phyloP scores from a whole-genome alignment of 139 green algal genomes.

The Chlorella sp. region DNA sequence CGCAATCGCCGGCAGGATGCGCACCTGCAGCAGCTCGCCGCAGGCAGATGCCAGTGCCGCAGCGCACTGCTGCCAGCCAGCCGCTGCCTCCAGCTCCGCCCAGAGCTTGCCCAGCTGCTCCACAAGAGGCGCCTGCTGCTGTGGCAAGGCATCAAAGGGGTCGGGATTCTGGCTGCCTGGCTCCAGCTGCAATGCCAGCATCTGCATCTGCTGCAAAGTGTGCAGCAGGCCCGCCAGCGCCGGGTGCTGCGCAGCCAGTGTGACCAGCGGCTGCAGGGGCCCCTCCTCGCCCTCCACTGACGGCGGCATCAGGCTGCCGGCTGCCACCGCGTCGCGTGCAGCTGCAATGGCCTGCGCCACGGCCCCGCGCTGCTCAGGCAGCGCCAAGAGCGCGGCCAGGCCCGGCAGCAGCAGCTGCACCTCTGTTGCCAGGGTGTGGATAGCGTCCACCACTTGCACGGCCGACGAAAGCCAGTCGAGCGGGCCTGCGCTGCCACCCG shows the following conservation, averaged over 20 bases:
- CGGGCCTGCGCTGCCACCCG: not conserved
- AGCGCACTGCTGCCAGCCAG: constrained; percentile 11
- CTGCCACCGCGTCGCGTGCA: not conserved
- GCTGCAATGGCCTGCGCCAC: not conserved
- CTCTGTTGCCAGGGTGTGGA: constrained; percentile 17
- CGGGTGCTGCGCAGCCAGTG: constrained; percentile 8
- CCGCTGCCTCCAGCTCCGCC: constrained; percentile 1
- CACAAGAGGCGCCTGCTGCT: constrained; percentile 2
- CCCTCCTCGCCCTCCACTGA: not conserved
- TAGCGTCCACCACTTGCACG: constrained; percentile 23
- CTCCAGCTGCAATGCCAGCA: constrained; percentile 8
- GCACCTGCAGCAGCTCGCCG: not conserved
- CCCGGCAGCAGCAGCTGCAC: constrained; percentile 29
- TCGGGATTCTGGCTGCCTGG: not conserved
- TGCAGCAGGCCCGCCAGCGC: constrained; percentile 6
- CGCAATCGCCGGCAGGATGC: constrained; percentile 9
- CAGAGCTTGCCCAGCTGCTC: not conserved
- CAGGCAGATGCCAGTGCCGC: not conserved
- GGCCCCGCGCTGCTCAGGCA: not conserved
- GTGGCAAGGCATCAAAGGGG: too few species aligned
- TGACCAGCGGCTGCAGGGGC: constrained; percentile 5
- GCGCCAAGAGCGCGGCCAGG: constrained; percentile 10
- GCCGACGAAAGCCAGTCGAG: constrained; percentile 24
- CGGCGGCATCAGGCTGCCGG: not conserved
- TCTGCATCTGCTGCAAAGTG: constrained; percentile 15